Conservation (phyloP, 2,329 filamentous ascomycete species). For the Harringtonia aguacate region DNA sequence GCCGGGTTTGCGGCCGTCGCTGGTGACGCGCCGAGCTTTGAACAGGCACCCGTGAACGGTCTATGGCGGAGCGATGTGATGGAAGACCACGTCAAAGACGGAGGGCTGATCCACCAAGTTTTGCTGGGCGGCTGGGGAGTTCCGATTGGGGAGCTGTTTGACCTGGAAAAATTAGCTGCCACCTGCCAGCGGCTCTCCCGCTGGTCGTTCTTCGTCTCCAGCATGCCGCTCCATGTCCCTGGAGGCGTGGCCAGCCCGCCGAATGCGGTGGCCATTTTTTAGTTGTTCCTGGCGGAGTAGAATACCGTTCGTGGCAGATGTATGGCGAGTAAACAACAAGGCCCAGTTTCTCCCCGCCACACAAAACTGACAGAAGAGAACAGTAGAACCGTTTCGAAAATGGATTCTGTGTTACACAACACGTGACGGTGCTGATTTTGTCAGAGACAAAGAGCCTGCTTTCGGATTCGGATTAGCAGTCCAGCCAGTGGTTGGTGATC, state of each 20-base stretch:
- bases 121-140: constrained; percentile 37
- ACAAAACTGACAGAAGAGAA: too few species aligned
- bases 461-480: too few species aligned
- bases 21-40: constrained; percentile 30
- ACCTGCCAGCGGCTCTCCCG: constrained; percentile 19
- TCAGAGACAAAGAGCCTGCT: too few species aligned
- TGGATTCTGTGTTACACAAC: too few species aligned
- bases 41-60: constrained; percentile 20
- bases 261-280: constrained; percentile 25
- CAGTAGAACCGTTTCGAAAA: too few species aligned
- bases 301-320: too few species aligned
- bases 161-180: constrained; percentile 27
- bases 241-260: constrained; percentile 26
- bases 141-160: constrained; percentile 36
- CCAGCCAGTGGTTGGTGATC: too few species aligned
- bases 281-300: too few species aligned
- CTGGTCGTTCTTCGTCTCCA: constrained; percentile 28
- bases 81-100: constrained; percentile 10
- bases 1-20: constrained; percentile 31
- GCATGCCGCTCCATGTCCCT: constrained; percentile 24
- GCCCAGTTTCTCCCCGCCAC: too few species aligned
- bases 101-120: constrained; percentile 22
- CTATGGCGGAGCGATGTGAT: constrained; percentile 17
- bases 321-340: too few species aligned
- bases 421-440: too few species aligned